Evolutionary conservation across 306 rosid species (phyloP).

Genomic region (Begonia loranthoides): DNA sequence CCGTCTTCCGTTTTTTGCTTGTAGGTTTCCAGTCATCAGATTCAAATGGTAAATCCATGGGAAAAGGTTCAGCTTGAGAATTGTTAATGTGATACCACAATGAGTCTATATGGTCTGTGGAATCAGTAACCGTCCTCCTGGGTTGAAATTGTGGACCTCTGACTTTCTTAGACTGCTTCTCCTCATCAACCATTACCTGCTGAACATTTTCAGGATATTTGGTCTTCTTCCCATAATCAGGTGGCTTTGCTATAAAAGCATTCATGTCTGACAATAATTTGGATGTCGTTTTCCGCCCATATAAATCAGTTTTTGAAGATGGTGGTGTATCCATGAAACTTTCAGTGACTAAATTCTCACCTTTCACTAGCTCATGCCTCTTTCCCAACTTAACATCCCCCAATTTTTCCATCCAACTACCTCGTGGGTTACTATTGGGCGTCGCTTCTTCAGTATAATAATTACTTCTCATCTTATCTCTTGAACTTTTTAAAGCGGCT

Average conservation of each 20-base stretch:
- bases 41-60: constrained; percentile 37
- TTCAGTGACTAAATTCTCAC: constrained; percentile 35
- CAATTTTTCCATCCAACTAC: constrained; percentile 37
- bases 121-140: constrained; percentile 32
- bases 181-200: constrained; percentile 38
- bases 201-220: constrained; percentile 47
- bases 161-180: constrained; percentile 31
- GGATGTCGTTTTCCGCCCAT: constrained; percentile 35
- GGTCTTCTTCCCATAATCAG: constrained; percentile 39
- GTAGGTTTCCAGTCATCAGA: constrained; percentile 45
- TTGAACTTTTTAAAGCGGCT: constrained; percentile 33
- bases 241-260: constrained; percentile 34
- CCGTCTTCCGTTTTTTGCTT: constrained; percentile 65
- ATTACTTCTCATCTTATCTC: constrained; percentile 41
- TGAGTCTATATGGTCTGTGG: constrained; percentile 30
- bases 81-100: constrained; percentile 21
- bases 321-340: constrained; percentile 26
- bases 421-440: constrained; percentile 16
- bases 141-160: constrained; percentile 13
- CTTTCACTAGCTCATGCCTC: constrained; percentile 41
- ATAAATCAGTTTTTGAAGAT: constrained; percentile 48
- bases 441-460: constrained; percentile 41
- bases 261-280: constrained; percentile 34
- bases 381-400: constrained; percentile 43
- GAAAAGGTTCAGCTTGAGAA: constrained; percentile 36